phyloP scores from a whole-genome alignment of 176 grass and related monocot species.

The Tillandsia leiboldiana region DNA sequence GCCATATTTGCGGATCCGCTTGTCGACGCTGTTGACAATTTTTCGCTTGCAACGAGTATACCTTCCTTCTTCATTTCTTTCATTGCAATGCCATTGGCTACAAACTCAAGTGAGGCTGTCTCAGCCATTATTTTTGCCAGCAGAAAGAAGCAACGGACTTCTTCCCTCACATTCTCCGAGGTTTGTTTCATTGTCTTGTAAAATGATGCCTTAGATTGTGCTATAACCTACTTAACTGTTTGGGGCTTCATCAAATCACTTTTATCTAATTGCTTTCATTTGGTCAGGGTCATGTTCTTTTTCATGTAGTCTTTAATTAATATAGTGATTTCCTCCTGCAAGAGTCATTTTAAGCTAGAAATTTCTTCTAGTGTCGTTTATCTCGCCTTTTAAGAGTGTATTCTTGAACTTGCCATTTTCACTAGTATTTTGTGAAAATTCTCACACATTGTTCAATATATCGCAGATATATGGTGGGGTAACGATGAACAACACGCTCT shows the following conservation, averaged over 20 bases:
- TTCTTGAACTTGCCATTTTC: too few species aligned
- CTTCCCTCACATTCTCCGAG: conserved; percentile 91
- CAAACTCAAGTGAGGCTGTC: conserved; percentile 96
- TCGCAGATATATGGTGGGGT: conserved; percentile 82
- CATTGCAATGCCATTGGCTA: conserved; percentile 78
- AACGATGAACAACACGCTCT: conserved; percentile 97
- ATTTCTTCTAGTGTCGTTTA: too few species aligned
- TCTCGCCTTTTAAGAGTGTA: too few species aligned
- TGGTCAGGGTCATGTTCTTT: too few species aligned
- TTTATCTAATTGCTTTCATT: neutral
- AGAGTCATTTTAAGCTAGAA: too few species aligned
- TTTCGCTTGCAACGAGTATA: conserved; percentile 74
- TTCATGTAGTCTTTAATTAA: too few species aligned
- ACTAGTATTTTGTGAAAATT: neutral
- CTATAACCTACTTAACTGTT: neutral
- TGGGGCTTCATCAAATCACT: neutral
- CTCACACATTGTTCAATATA: neutral
- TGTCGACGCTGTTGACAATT: conserved; percentile 87
- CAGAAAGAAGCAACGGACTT: conserved; percentile 71
- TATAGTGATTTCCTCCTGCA: too few species aligned
- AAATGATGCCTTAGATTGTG: neutral
- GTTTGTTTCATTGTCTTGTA: conserved; percentile 22
- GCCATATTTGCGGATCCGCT: conserved; percentile 79
- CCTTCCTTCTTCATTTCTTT: conserved; percentile 95
- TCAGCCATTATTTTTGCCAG: conserved; percentile 85